Base-by-base conservation (phyloP, 768 basidiomycete genomes). In the Boletus speciosus region DNA sequence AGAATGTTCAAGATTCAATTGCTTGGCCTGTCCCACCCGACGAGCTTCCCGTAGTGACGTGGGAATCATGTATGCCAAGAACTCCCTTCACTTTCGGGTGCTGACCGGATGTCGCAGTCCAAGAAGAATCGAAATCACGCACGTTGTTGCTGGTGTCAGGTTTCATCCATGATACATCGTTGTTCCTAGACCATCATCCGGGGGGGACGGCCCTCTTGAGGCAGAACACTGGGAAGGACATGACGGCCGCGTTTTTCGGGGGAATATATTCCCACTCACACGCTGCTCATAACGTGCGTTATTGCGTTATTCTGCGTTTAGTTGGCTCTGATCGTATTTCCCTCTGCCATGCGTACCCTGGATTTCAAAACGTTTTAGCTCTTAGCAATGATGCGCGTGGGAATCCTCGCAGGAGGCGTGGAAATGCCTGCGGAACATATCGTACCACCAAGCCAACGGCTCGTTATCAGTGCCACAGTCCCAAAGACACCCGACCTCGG, bases 211-310 rank as follows among this genome's bases (percentile, higher is more conserved):
- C 73, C 37, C 63, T 88, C 48, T 71, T 97, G 61, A 69, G 73
- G 49, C 72, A 71, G 27, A 82, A 76, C 56, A 77, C 84, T 15
- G 93, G 92, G n/a, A 86, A 84, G 63, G 92, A 95, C 58, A 84
- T 88, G 66, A 93, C 92, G 0, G 79, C 86, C 1, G 80, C 88
- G 2, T 95, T 95, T 75, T 90, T 86, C 66, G 93, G 93, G 5
- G 92, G 92, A 23, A 75, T 87, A 2, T 90, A 92, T 68, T 78
- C 83, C 27, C 90, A 93, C 65, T 89, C 87, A 8, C 88, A 90
- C 67, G 90, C 88, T 6, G 90, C 90, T 11, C 85, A 88, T 67
- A 89, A 88, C 58, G 85, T 85, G 65, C 56, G 82, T 72, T 46
- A 8, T 27, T 52, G 10, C 47, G 52, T 51, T 29, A 47, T 34